A percentile compares a stretch with the other conserved stretches of the same genome.
phyloP scores from a whole-genome alignment of 2,329 filamentous ascomycete species.

The Cytospora paraplurivora region DNA sequence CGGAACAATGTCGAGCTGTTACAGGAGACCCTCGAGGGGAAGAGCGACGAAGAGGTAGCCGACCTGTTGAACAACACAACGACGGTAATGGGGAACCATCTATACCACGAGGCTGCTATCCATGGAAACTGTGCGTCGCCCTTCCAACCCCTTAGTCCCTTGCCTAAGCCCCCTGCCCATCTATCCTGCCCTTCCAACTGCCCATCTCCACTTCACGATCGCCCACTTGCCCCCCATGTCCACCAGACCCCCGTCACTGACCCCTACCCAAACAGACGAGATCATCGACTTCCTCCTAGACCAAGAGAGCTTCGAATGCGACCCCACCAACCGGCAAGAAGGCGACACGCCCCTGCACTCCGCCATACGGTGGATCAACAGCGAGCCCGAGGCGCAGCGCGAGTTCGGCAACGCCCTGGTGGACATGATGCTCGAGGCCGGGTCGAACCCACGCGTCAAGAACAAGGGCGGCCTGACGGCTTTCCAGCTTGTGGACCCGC shows the following conservation, averaged over 20 bases:
- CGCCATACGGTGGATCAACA: conserved; percentile 76
- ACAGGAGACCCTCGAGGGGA: conserved; percentile 67
- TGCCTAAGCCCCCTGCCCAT: conserved; percentile 1
- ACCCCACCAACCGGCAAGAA: conserved; percentile 71
- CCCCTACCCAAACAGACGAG: conserved; percentile 58
- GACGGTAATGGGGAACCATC: conserved; percentile 83
- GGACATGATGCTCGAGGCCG: conserved; percentile 81
- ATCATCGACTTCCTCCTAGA: conserved; percentile 81
- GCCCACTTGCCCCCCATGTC: not conserved
- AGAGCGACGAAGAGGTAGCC: conserved; percentile 67
- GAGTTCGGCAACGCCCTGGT: conserved; percentile 68
- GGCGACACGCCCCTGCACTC: conserved; percentile 79
- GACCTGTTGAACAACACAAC: conserved; percentile 81
- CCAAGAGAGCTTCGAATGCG: conserved; percentile 83
- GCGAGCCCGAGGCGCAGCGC: conserved; percentile 63
- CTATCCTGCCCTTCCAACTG: not conserved
- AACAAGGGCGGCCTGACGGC: conserved; percentile 77
- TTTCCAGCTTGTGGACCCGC: conserved; percentile 71
- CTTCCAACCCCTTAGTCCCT: conserved; percentile 3
- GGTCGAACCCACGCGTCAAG: conserved; percentile 57
- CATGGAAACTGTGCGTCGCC: conserved; percentile 76
- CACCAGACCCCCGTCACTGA: conserved; percentile 10
- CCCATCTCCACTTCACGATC: not conserved
- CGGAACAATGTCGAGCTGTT: conserved; percentile 90
- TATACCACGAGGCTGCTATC: conserved; percentile 85